Conservation (phyloP, 805 yeast species). For the Cyberlindnera americana region DNA sequence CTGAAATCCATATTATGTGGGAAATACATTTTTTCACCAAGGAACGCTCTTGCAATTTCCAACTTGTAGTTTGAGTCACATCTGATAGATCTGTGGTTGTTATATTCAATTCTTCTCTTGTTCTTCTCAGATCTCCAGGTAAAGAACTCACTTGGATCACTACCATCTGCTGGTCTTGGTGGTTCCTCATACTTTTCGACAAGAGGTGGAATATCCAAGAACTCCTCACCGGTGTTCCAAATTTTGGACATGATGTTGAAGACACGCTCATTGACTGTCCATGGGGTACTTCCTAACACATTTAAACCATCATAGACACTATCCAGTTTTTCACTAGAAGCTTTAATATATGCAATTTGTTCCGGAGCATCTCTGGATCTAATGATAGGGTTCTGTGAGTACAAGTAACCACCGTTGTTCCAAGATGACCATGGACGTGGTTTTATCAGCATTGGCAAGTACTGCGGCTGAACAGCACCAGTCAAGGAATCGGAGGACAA, state of each 20-base stretch:
- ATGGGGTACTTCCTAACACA: slow-evolving; percentile 80
- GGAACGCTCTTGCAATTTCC: slow-evolving; percentile 91
- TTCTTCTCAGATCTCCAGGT: slow-evolving; percentile 66
- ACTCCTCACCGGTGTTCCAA: slow-evolving; percentile 83
- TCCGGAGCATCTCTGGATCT: slow-evolving; percentile 85
- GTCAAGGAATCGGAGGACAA: slow-evolving; percentile 62
- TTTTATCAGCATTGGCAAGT: slow-evolving; percentile 84
- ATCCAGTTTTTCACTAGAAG: slow-evolving; percentile 71
- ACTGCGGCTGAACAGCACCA: slow-evolving; percentile 77
- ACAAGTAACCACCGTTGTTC: slow-evolving; percentile 82
- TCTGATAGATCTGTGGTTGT: slow-evolving; percentile 75
- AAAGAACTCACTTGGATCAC: slow-evolving; percentile 68
- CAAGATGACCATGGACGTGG: slow-evolving; percentile 88
- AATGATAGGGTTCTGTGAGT: slow-evolving; percentile 58
- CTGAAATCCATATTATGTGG: slow-evolving; percentile 82
- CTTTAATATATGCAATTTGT: slow-evolving; percentile 81
- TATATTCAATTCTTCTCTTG: slow-evolving; percentile 53
- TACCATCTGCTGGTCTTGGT: slow-evolving; percentile 53
- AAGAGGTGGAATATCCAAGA: slow-evolving; percentile 69
- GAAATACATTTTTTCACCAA: slow-evolving; percentile 74
- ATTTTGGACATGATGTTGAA: slow-evolving; percentile 66
- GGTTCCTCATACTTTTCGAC: slow-evolving; percentile 47
- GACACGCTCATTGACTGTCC: slow-evolving; percentile 82
- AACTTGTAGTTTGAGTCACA: slow-evolving; percentile 92
- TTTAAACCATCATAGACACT: slow-evolving; percentile 76